A percentile compares a stretch with the other conserved stretches of the same genome.
Conservation (phyloP, 768 basidiomycete genomes). For the Tricholomella constricta region DNA sequence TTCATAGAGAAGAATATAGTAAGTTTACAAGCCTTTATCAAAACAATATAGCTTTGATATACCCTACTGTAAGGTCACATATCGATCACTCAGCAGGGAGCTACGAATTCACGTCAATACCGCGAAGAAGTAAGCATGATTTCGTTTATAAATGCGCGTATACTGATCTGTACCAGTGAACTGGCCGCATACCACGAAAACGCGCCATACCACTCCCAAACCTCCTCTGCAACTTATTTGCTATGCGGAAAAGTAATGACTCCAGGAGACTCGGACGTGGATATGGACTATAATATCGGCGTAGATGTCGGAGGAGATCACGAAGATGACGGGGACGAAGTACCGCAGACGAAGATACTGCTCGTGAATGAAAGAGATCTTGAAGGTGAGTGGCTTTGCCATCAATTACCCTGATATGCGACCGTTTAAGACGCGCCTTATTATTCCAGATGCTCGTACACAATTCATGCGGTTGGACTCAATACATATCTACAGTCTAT, state of each 20-base stretch:
- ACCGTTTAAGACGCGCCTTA: background rate
- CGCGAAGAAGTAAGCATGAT: slow-evolving; percentile 69
- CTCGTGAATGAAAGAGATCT: slow-evolving; percentile 67
- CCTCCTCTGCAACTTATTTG: slow-evolving; percentile 68
- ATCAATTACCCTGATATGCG: too few species aligned
- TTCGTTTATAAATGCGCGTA: background rate
- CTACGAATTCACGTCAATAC: slow-evolving; percentile 72
- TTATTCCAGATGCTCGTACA: slow-evolving; percentile 47
- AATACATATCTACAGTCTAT: slow-evolving; percentile 71
- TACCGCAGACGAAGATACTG: slow-evolving; percentile 49
- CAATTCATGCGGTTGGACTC: slow-evolving; percentile 55
- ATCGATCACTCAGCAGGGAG: slow-evolving; percentile 71
- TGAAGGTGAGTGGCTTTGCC: slow-evolving; percentile 49
- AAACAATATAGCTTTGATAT: background rate
- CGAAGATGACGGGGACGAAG: slow-evolving; percentile 43
- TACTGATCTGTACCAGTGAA: slow-evolving; percentile 45
- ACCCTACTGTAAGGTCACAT: slow-evolving; percentile 63
- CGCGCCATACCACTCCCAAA: slow-evolving; percentile 41
- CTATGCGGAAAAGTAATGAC: slow-evolving; percentile 56
- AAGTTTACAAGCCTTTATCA: slow-evolving; percentile 10
- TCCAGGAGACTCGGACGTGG: slow-evolving; percentile 25
- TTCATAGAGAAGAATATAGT: slow-evolving; percentile 54
- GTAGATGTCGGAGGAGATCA: slow-evolving; percentile 31
- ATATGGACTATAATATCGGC: slow-evolving; percentile 40
- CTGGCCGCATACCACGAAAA: slow-evolving; percentile 59